Conservation (phyloP, 2,329 filamentous ascomycete species). For the Neonectria faginata region DNA sequence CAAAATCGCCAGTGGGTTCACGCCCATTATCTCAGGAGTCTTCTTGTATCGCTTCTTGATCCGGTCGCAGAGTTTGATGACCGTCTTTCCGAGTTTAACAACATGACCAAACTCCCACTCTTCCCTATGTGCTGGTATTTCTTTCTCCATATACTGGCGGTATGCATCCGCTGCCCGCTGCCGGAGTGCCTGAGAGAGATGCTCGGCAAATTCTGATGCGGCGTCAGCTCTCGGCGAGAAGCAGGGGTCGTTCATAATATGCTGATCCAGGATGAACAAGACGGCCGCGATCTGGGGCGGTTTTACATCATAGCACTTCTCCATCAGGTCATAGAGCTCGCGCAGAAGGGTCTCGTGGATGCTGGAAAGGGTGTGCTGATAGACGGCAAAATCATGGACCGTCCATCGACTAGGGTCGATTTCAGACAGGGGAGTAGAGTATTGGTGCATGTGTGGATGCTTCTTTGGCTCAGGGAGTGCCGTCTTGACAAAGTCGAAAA, state of each 20-base stretch:
- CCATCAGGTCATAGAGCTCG: constrained; percentile 88
- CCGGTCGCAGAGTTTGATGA: constrained; percentile 86
- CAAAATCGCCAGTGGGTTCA: constrained; percentile 73
- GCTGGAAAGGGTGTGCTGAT: constrained; percentile 79
- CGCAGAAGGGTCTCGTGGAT: constrained; percentile 86
- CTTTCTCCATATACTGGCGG: constrained; percentile 78
- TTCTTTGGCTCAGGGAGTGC: constrained; percentile 75
- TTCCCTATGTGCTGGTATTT: constrained; percentile 83
- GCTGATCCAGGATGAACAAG: constrained; percentile 83
- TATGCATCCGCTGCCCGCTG: constrained; percentile 85
- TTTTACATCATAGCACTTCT: constrained; percentile 90
- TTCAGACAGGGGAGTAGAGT: constrained; percentile 62
- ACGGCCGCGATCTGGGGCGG: constrained; percentile 83
- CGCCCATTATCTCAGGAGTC: constrained; percentile 87
- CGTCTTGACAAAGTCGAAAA: constrained; percentile 85
- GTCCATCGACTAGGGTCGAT: constrained; percentile 75
- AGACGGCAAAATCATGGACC: constrained; percentile 74
- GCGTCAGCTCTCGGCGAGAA: constrained; percentile 80
- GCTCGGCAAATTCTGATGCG: constrained; percentile 75
- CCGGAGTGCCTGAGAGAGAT: constrained; percentile 78
- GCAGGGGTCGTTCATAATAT: constrained; percentile 81
- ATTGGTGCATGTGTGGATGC: constrained; percentile 66
- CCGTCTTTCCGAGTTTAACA: constrained; percentile 86
- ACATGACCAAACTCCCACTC: constrained; percentile 94
- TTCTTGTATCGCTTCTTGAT: constrained; percentile 94